Evolutionary conservation across 1,284 basidiomycete species (phyloP).

Genomic region (Ceratobasidium sp.): DNA sequence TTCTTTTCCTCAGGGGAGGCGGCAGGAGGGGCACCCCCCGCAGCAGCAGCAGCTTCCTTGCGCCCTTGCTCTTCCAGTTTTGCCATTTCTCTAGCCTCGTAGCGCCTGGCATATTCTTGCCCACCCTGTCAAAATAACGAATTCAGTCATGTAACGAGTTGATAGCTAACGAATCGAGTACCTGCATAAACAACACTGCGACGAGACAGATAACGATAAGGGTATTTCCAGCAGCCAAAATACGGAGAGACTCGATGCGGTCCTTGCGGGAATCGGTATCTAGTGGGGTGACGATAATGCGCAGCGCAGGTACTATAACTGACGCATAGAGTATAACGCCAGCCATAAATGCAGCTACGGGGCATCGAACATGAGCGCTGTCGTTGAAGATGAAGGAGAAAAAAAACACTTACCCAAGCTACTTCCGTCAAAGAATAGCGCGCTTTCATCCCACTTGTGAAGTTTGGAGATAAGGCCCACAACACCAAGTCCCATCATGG

Average conservation of each 20-base stretch:
- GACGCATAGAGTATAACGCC: constrained; percentile 78
- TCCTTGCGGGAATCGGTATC: constrained; percentile 66
- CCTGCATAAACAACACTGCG: constrained; percentile 73
- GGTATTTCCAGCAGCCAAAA: constrained; percentile 83
- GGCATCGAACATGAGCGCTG: not conserved
- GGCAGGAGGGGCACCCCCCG: not conserved
- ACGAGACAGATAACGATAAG: constrained; percentile 74
- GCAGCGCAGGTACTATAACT: constrained; percentile 76
- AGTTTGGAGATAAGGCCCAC: constrained; percentile 77
- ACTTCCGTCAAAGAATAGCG: constrained; percentile 90
- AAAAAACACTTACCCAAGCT: constrained; percentile 66
- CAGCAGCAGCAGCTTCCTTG: constrained; percentile 37
- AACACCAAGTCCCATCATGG: constrained; percentile 76
- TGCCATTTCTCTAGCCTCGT: constrained; percentile 66
- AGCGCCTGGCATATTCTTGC: constrained; percentile 79
- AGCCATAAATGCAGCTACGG: constrained; percentile 73
- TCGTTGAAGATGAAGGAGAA: not conserved
- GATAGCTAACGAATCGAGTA: constrained; percentile 45
- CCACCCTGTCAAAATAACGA: constrained; percentile 63
- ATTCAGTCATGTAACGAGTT: not conserved
- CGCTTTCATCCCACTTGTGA: constrained; percentile 85
- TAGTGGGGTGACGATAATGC: constrained; percentile 68
- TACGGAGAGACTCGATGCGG: constrained; percentile 75
- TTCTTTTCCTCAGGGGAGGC: constrained; percentile 35
- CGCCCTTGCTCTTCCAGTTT: constrained; percentile 52